phyloP scores from a whole-genome alignment of 2,329 filamentous ascomycete genomes.

The Aspergillus jensenii region DNA sequence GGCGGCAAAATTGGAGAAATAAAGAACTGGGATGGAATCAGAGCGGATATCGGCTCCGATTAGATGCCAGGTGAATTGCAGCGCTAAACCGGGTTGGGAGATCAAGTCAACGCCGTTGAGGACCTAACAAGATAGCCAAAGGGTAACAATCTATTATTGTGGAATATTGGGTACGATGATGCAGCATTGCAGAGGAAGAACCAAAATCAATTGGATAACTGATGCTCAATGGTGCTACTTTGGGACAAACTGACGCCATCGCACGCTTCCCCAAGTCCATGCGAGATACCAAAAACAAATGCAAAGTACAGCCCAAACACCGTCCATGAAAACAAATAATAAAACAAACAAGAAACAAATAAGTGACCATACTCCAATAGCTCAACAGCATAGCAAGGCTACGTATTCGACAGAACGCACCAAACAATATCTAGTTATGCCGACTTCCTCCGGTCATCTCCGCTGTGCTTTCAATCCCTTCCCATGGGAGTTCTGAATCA shows the following conservation, averaged over 20 bases:
- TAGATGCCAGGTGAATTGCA: background rate
- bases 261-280: conserved; percentile 5
- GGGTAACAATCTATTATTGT: background rate
- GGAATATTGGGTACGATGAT: background rate
- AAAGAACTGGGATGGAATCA: background rate
- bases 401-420: background rate
- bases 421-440: conserved; percentile 13
- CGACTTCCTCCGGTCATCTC: conserved; percentile 33
- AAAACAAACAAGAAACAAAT: background rate
- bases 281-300: conserved; percentile 6
- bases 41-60: conserved; percentile 1
- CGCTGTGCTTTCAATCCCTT: conserved; percentile 44
- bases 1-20: background rate
- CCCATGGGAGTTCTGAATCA: conserved; percentile 43
- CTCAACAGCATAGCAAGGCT: background rate
- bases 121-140: background rate
- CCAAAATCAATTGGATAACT: background rate
- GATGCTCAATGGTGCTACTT: conserved; percentile 10
- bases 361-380: background rate
- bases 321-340: background rate
- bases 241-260: conserved; percentile 11
- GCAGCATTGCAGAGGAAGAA: background rate
- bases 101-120: background rate
- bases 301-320: background rate
- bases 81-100: conserved; percentile 12